Percentiles rank a stretch among this genome's conserved stretches.
Conservation (phyloP, 306 rosid species). For the Oxytropis ochrocephala region DNA sequence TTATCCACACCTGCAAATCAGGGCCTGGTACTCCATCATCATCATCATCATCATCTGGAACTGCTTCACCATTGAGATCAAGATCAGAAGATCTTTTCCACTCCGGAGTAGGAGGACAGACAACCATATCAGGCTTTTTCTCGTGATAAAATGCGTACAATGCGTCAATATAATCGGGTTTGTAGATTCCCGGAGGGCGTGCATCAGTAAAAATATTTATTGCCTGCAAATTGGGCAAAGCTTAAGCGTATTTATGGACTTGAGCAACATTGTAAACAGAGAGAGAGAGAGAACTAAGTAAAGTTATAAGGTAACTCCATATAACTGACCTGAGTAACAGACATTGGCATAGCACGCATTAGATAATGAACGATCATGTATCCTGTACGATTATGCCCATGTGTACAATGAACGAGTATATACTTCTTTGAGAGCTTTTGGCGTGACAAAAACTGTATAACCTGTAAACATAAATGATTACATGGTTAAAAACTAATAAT, state of each 20-base stretch:
- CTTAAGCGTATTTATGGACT: neutral
- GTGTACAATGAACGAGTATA: constrained; percentile 98
- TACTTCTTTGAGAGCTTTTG: constrained; percentile 83
- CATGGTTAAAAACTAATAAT: constrained; percentile 5
- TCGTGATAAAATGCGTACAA: constrained; percentile 88
- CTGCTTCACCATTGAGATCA: constrained; percentile 98
- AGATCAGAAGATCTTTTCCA: constrained; percentile 96
- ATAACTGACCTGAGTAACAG: constrained; percentile 77
- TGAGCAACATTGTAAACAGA: constrained; percentile 3
- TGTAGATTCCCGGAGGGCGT: constrained; percentile 98
- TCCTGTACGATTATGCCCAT: constrained; percentile 98
- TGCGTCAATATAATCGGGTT: constrained; percentile 88
- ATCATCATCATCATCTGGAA: constrained; percentile 58
- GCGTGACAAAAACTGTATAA: constrained; percentile 66
- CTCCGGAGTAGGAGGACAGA: constrained; percentile 93
- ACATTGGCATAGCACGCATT: constrained; percentile 66
- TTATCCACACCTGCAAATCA: constrained; percentile 59
- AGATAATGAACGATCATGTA: constrained; percentile 90
- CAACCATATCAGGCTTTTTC: constrained; percentile 69
- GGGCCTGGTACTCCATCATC: constrained; percentile 60
- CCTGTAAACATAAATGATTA: constrained; percentile 45
- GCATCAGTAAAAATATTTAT: constrained; percentile 71
- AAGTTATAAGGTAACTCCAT: constrained; percentile 2
- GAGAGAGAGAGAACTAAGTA: neutral
- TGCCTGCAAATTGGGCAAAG: constrained; percentile 55